Base-by-base conservation (phyloP, 768 basidiomycete species). In the Naganishia randhawae region DNA sequence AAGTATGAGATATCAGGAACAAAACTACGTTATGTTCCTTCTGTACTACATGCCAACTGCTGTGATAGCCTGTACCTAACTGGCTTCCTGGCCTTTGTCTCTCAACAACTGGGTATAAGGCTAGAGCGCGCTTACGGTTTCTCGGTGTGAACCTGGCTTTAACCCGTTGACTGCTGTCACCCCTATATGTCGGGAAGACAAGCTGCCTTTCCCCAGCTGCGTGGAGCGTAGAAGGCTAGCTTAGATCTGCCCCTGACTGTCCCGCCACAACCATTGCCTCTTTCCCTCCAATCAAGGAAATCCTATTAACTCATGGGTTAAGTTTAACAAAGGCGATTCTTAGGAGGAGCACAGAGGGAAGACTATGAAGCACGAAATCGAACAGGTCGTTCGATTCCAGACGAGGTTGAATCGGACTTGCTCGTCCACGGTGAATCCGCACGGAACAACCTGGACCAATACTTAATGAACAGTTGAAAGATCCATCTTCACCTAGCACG, bases 251-350 rank as follows among this genome's bases (percentile, higher is more conserved):
- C 96, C 81, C n/a, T n/a, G 91, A 88, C 81, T 99, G 98, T 87
- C 94, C 95, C 69, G 96, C 95, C 65, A 97, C 95, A 66, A 96
- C 95, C 72, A 97, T 98, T 74, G 94, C 92, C 70, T 97, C 95
- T 33, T 97, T 96, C 91, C 95, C 94, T 74, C 96, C 98, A 88
- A 99, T 96, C 77, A 97, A 95, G 83, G 94, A 98, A 82, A 99
- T 99, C 76, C 94, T 96, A 83, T 85, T 85, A 73, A 94, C 94
- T 77, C 95, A n/a, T n/a, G 96, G 84, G 89, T 94, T 73, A 97
- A 91, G 84, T 87, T 92, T 73, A 86, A 85, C 81, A 99, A 98
- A 84, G 87, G 87, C 71, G 92, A 96, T 79, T 83, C 98, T 78
- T 88, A 89, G 63, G 80, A 85, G 74, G 86, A 84, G 63, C 83